phyloP scores from a whole-genome alignment of 768 basidiomycete genomes.

The Xerocomellus amylosporus region DNA sequence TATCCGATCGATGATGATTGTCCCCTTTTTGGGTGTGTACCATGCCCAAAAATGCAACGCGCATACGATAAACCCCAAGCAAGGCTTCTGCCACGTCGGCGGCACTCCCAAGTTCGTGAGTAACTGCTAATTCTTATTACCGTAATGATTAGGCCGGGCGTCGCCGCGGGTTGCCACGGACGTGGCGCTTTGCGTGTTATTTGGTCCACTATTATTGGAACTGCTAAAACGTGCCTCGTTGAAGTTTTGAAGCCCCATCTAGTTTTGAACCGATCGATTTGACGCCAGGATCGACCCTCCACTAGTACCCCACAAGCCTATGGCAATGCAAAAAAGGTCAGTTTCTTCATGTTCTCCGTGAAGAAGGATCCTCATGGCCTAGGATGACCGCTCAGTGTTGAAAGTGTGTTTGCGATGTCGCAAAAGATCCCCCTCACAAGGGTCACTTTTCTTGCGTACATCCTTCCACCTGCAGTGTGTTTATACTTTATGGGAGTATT shows the following conservation, averaged over 20 bases:
- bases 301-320: background rate
- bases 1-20: no score
- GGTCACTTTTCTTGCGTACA: conserved; percentile 30
- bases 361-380: background rate
- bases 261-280: background rate
- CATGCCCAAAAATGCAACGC: no score
- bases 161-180: no score
- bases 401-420: conserved; percentile 2
- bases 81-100: no score
- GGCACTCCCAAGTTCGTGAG: no score
- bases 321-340: conserved; percentile 6
- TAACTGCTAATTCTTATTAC: no score
- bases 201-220: background rate
- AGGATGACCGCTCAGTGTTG: background rate
- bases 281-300: no score
- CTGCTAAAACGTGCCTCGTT: no score
- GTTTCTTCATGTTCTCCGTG: background rate
- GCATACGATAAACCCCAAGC: no score
- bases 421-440: conserved; percentile 8
- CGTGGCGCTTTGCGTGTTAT: no score
- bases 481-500: conserved; percentile 53
- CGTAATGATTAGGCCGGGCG: no score
- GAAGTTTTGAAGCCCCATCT: background rate
- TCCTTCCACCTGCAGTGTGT: conserved; percentile 41
- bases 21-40: no score